Base-by-base conservation (phyloP, 305 asterid species). In the Fraxinus floribunda region DNA sequence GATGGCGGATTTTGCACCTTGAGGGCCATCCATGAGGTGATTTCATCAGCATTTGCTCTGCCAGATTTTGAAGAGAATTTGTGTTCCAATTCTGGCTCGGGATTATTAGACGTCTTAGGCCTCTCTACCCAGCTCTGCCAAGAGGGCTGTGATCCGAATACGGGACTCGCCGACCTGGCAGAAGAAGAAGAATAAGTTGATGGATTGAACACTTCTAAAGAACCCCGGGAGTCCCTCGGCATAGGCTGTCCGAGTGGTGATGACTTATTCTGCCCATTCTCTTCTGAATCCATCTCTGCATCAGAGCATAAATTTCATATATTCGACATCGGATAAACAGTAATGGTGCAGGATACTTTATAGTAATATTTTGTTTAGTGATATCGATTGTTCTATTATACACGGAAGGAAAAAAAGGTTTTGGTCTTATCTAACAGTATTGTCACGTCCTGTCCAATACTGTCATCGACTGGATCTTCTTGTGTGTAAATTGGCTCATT, bases 11-110 rank as follows among this genome's bases (percentile, higher is more conserved):
- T 30, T 1, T 88, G 85, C 15, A 92, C 98, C 85, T 90, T 88
- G 85, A 95, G 91, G 15, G 98, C 99, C 99, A 93, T 93, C 99
- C 99, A 95, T 44, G 97, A 88, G 8, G 93, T 88, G 76, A 87
- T 86, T 52, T 87, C 91, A 2, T 83, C 97, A 3, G 84, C 88
- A 79, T 62, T 81, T 22, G 81, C 9, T 24, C 78, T 41, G 18
- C 76, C 88, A 1, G 91, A 86, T 36, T 78, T 81, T 2, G 89
- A 79, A 7, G 80, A 74, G 49, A 75, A 3, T 10, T 78, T 75
- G 46, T 16, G 15, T 15, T 79, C 64, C 24, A 87, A 86, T 11
- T 85, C 91, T 8, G 64, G 34, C 49, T 84, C 86, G 29, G 85
- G 87, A 30, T 52, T 71, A 0, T 60, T 10, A 1, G 44, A n/a